These are phyloP conservation scores for Fusarium mundagurra DNA, from an alignment of 2,329 filamentous ascomycete species.

Conservation along the genomic window DNA sequence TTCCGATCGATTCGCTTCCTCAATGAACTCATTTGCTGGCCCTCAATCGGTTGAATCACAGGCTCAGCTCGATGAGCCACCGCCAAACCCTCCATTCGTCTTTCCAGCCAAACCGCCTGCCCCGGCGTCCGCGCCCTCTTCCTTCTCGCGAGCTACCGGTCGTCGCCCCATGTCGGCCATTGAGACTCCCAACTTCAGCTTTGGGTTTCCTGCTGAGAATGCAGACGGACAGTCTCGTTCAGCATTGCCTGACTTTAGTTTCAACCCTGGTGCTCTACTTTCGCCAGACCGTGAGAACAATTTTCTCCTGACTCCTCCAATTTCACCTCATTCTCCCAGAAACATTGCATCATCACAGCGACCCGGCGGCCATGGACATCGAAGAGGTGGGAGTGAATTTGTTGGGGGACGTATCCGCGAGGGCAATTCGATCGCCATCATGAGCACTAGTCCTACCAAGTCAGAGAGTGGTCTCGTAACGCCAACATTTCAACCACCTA, in stretches of 20 bases:
- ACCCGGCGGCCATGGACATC: conserved; percentile 75
- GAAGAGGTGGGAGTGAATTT: conserved; percentile 86
- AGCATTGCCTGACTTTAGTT: conserved; percentile 63
- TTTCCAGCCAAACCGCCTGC: conserved; percentile 64
- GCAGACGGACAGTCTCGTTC: conserved; percentile 44
- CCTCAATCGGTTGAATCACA: conserved; percentile 26
- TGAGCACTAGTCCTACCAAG: conserved; percentile 77
- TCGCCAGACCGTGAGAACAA: conserved; percentile 49
- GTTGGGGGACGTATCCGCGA: conserved; percentile 76
- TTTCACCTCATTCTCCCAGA: conserved; percentile 62
- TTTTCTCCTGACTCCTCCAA: conserved; percentile 62
- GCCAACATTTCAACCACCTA: conserved; percentile 62
- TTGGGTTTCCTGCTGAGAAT: conserved; percentile 45
- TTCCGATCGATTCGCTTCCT: conserved; percentile 38
- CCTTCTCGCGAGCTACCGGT: conserved; percentile 58
- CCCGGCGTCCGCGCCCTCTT: conserved; percentile 57
- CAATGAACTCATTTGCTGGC: conserved; percentile 31
- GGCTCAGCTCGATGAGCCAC: conserved; percentile 47
- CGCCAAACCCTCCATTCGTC: conserved; percentile 72
- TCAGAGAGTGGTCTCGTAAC: conserved; percentile 66
- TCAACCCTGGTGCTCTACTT: conserved; percentile 64
- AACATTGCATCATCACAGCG: conserved; percentile 66
- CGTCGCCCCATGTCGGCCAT: conserved; percentile 65
- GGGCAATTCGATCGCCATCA: conserved; percentile 66
- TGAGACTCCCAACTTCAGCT: conserved; percentile 52